These are phyloP conservation scores for Calendula officinalis DNA, from an alignment of 129 eudicot species.

Conservation along the genomic window DNA sequence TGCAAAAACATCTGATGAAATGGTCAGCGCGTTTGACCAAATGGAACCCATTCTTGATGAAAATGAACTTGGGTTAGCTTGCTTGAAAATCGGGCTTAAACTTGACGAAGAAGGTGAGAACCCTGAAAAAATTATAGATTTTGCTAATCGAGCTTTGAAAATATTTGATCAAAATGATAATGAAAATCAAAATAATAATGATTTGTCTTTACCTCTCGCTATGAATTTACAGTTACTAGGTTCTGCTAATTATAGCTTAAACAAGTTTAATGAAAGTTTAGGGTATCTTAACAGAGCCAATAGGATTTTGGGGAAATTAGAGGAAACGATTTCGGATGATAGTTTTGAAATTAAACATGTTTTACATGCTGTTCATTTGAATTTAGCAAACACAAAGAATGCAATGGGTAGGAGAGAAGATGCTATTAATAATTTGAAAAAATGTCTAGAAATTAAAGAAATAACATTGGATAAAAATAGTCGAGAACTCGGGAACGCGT, in stretches of 20 bases:
- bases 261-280: slow-evolving; percentile 76
- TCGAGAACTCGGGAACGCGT: slow-evolving; percentile 69
- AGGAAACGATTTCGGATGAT: slow-evolving; percentile 35
- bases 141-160: slow-evolving; percentile 63
- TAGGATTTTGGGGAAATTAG: slow-evolving; percentile 54
- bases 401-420: slow-evolving; percentile 96
- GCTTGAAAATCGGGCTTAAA: slow-evolving; percentile 72
- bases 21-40: slow-evolving; percentile 56
- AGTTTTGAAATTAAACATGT: slow-evolving; percentile 50
- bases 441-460: slow-evolving; percentile 74
- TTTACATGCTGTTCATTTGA: slow-evolving; percentile 70
- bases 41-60: slow-evolving; percentile 61
- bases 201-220: slow-evolving; percentile 56
- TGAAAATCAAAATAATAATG: slow-evolving; percentile 28
- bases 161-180: slow-evolving; percentile 43
- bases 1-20: slow-evolving; percentile 60
- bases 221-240: slow-evolving; percentile 85
- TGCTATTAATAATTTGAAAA: slow-evolving; percentile 60
- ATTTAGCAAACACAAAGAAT: slow-evolving; percentile 68
- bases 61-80: slow-evolving; percentile 66
- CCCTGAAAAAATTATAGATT: slow-evolving; percentile 60
- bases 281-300: slow-evolving; percentile 79
- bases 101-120: slow-evolving; percentile 79
- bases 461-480: slow-evolving; percentile 59
- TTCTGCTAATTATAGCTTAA: slow-evolving; percentile 60